Percentiles rank a stretch among this genome's conserved stretches.
Evolutionary conservation across 495 filamentous ascomycete species (phyloP).

Genomic region (Penicillium ucsense): DNA sequence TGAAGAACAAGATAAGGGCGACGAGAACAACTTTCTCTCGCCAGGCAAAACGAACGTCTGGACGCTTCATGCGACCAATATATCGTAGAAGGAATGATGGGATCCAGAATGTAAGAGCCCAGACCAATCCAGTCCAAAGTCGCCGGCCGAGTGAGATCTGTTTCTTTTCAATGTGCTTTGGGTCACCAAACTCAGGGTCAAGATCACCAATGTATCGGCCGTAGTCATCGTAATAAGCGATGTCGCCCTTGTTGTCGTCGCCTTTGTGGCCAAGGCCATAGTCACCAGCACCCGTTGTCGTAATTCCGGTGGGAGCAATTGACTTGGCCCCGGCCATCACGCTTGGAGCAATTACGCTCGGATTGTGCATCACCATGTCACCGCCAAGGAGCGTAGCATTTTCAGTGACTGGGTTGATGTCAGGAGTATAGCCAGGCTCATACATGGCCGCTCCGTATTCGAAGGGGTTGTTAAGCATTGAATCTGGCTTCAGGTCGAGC

Average conservation of each 20-base stretch:
- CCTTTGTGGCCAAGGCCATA: conserved; percentile 82
- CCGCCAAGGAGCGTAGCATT: conserved; percentile 56
- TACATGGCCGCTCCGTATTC: conserved; percentile 25
- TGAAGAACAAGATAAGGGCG: conserved; percentile 70
- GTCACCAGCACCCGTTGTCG: conserved; percentile 49
- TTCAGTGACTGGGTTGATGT: conserved; percentile 40
- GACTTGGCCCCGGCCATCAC: conserved; percentile 50
- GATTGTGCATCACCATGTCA: conserved; percentile 55
- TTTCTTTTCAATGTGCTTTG: conserved; percentile 67
- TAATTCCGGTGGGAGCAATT: conserved; percentile 61
- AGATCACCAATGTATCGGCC: conserved; percentile 48
- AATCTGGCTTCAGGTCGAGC: conserved; percentile 78
- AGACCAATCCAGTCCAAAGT: conserved; percentile 71
- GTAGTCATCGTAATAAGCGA: conserved; percentile 51
- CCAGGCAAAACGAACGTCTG: conserved; percentile 96
- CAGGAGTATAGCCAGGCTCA: conserved; percentile 20
- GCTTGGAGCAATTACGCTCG: conserved; percentile 52
- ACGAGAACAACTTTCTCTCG: conserved; percentile 85
- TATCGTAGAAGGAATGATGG: conserved; percentile 74
- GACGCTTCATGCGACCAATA: conserved; percentile 91
- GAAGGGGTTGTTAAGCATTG: conserved; percentile 22
- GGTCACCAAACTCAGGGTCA: conserved; percentile 67
- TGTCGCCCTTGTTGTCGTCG: conserved; percentile 62
- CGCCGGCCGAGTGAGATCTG: conserved; percentile 52
- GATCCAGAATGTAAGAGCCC: conserved; percentile 89